phyloP scores from a whole-genome alignment of 306 rosid genomes.

The Cucurbita pepo region DNA sequence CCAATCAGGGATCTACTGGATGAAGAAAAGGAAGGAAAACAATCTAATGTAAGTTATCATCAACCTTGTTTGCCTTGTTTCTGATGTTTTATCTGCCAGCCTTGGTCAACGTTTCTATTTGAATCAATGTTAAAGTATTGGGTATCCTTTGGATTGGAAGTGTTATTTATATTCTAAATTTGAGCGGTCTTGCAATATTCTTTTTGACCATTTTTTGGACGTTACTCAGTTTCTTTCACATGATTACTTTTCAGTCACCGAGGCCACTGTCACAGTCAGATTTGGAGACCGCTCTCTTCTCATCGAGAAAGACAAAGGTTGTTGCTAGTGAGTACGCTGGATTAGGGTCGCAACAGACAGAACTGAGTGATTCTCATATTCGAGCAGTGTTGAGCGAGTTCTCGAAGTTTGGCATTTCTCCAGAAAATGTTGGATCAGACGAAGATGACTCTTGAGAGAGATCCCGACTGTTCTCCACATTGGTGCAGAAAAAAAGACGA shows the following conservation, averaged over 20 bases:
- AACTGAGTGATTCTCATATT: constrained; percentile 42
- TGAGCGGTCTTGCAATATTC: neutral
- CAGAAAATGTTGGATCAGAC: neutral
- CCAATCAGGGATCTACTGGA: constrained; percentile 75
- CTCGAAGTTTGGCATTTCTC: constrained; percentile 57
- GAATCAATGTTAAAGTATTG: neutral
- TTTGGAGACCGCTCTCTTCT: constrained; percentile 49
- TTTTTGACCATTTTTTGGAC: too few relatives aligned
- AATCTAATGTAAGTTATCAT: constrained; percentile 42
- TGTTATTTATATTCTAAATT: neutral
- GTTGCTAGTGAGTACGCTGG: constrained; percentile 73
- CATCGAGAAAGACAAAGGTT: constrained; percentile 64
- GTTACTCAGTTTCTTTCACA: neutral
- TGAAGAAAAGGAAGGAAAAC: constrained; percentile 55
- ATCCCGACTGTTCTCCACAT: neutral
- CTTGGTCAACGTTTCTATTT: neutral
- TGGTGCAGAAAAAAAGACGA: neutral
- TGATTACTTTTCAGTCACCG: constrained; percentile 39
- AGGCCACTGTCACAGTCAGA: constrained; percentile 56
- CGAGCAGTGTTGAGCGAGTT: constrained; percentile 64
- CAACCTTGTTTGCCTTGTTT: neutral
- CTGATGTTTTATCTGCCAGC: neutral
- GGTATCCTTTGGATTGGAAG: neutral
- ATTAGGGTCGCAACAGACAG: constrained; percentile 26
- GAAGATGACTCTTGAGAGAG: neutral